Percentiles rank a stretch among this genome's conserved stretches.
Evolutionary conservation across 257 asterid species (phyloP).

Genomic region (Solanum stenotomum): DNA sequence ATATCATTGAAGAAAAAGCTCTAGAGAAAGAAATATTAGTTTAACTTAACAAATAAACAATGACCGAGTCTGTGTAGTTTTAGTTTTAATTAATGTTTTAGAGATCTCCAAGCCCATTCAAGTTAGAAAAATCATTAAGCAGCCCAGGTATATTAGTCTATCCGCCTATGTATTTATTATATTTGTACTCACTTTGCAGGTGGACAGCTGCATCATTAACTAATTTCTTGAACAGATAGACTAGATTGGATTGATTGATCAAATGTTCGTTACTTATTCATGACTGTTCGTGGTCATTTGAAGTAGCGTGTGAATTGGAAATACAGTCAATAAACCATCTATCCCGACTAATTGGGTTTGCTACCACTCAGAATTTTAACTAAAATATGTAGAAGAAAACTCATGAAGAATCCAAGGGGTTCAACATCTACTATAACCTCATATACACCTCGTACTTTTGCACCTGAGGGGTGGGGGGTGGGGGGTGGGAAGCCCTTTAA

Average conservation of each 20-base stretch:
- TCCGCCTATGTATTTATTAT: background rate
- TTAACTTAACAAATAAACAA: background rate
- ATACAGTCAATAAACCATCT: background rate
- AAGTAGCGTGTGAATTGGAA: background rate
- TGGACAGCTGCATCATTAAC: background rate
- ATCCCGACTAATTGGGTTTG: background rate
- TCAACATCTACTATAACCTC: background rate
- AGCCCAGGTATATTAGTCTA: background rate
- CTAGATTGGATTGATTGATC: background rate
- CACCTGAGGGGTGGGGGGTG: background rate
- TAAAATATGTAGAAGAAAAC: background rate
- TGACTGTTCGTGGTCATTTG: background rate
- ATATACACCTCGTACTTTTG: background rate
- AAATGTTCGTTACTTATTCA: background rate
- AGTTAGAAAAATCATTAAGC: background rate
- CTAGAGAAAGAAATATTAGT: background rate
- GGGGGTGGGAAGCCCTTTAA: background rate
- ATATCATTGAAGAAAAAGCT: background rate
- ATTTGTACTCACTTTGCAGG: background rate
- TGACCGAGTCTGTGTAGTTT: background rate
- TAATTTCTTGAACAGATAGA: background rate
- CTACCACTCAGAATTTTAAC: background rate
- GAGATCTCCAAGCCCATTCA: background rate
- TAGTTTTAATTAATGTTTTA: background rate
- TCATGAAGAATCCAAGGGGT: background rate